Evolutionary conservation across 495 filamentous ascomycete species (phyloP), one percentile per base, ranked within the genome.

Genomic region (Hyaloscypha hepaticicola): DNA sequence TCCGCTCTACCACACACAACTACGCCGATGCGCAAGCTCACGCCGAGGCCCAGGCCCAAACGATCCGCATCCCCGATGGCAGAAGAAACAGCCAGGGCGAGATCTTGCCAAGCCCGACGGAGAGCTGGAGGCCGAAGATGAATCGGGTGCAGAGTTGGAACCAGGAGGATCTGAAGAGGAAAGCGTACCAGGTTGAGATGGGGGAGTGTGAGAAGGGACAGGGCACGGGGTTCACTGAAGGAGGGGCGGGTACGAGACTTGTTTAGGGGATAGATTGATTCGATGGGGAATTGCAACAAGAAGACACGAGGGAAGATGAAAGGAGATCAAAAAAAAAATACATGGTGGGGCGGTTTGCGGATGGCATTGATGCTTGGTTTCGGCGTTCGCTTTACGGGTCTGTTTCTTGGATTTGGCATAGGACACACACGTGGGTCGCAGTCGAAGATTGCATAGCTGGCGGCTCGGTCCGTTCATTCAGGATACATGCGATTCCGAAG

Each of bases 161-260:
- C 52, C 58, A 67, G 22, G 75, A 85, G 65, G 81, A 83, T 68
- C 73, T 76, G 55, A 79, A 80, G 69, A 77, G 80, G 38, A 28
- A 58, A 21, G 22, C 31, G 0, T 55, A 63, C 33, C 21, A 22
- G 14, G 56, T 26, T 29, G 63, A 63, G 52, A 57, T 31, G 48
- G 45, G 24, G 27, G 58, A 57, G 38, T 56, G 55, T 4, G 34
- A 34, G 26, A 24, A 31, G 48, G 26, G 60, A 49, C 8, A 29
- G 25, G 38, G 45, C 29, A 63, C 52, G 58, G 60, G 65, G 22
- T 63, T 63, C 48, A 63, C 53, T 27, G 65, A 67, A 60, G 60
- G 45, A 1, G 60, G 60, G 11, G 28, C 29, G 31, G 63, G 56
- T 1, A 60, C 41, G 48, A 60, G 48, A 28, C 25, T 24, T 31